A percentile compares a stretch with the other conserved stretches of the same genome.
Conservation (phyloP, 495 filamentous ascomycete genomes). For the Cladorrhinum samala region DNA sequence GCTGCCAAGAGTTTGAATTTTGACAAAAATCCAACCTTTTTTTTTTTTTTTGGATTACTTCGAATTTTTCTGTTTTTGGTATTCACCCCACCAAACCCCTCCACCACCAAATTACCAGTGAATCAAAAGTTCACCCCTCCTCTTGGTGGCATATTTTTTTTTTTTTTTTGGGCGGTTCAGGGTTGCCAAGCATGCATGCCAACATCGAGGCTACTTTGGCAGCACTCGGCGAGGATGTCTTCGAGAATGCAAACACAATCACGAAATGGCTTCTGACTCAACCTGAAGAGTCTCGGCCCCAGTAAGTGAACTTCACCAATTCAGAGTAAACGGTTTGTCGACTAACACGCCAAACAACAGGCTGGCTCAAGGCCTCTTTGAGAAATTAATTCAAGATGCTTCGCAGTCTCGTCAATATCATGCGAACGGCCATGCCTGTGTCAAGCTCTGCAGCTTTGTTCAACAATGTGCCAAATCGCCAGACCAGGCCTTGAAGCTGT, state of each 20-base stretch:
- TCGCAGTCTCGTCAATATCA: slow-evolving; percentile 34
- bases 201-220: slow-evolving; percentile 6
- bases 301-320: slow-evolving; percentile 11
- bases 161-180: too few species aligned
- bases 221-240: slow-evolving; percentile 9
- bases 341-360: slow-evolving; percentile 16
- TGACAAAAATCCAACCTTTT: too few species aligned
- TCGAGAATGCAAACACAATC: slow-evolving; percentile 31
- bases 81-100: not conserved
- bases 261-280: slow-evolving; percentile 25
- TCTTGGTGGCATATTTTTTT: not conserved
- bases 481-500: slow-evolving; percentile 30
- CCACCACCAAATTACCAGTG: not conserved
- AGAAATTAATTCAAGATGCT: slow-evolving; percentile 38
- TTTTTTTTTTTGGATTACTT: too few species aligned
- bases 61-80: not conserved
- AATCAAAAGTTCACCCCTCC: not conserved
- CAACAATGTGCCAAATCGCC: slow-evolving; percentile 47
- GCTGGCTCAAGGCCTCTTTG: slow-evolving; percentile 27
- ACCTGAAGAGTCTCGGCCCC: slow-evolving; percentile 7
- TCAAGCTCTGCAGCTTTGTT: slow-evolving; percentile 49
- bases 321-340: not conserved
- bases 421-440: slow-evolving; percentile 38
- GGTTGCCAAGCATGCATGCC: slow-evolving; percentile 10
- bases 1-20: not conserved